Percentiles rank a stretch among this genome's conserved stretches.
Conservation (phyloP, 306 rosid species). For the Cucumis melo region DNA sequence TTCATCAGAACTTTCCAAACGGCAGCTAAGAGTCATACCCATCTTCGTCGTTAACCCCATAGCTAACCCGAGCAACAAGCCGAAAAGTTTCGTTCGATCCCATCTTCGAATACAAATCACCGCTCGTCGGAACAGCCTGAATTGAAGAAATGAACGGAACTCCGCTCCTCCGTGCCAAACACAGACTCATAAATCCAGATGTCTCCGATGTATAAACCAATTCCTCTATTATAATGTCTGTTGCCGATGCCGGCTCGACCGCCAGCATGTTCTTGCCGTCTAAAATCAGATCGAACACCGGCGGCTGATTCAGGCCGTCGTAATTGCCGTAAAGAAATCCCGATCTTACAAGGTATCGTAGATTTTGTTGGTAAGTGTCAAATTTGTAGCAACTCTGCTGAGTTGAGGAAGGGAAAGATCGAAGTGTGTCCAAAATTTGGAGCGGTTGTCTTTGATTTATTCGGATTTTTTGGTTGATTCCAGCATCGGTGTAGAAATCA, state of each 20-base stretch:
- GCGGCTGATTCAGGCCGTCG: neutral
- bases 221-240: neutral
- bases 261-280: neutral
- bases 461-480: neutral
- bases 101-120: neutral
- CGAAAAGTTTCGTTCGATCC: neutral
- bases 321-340: conserved; percentile 8
- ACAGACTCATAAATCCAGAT: neutral
- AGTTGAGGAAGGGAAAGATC: neutral
- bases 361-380: neutral
- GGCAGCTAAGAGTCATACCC: neutral
- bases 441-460: neutral
- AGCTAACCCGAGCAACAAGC: neutral
- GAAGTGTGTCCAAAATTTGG: neutral
- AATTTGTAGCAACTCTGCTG: neutral
- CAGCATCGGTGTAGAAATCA: neutral
- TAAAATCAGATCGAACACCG: neutral
- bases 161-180: conserved; percentile 1
- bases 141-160: conserved; percentile 1
- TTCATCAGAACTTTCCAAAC: too few relatives aligned
- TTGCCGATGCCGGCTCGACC: neutral
- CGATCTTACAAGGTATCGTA: conserved; percentile 4
- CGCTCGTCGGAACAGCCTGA: neutral
- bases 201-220: neutral
- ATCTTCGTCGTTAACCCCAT: neutral